These are phyloP conservation scores for Cladophialophora bantiana DNA, from an alignment of 2,329 filamentous ascomycete genomes.

Conservation along the genomic window DNA sequence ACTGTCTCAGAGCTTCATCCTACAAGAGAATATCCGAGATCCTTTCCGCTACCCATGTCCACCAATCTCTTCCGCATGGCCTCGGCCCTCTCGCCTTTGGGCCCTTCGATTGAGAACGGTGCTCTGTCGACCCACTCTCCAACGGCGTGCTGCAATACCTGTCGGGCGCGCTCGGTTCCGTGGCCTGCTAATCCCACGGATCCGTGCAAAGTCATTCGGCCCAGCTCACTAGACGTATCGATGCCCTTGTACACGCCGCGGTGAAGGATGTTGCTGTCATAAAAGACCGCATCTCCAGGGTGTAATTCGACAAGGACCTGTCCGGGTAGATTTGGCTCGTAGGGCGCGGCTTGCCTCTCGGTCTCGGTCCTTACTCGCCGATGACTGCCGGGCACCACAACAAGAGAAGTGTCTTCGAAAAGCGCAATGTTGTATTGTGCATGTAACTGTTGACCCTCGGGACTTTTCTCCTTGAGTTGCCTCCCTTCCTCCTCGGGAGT, in stretches of 20 bases:
- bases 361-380: constrained; percentile 70
- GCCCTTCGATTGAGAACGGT: constrained; percentile 48
- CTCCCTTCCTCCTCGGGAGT: constrained; percentile 70
- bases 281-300: constrained; percentile 83
- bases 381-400: constrained; percentile 82
- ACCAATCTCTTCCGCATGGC: constrained; percentile 54
- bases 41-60: constrained; percentile 55
- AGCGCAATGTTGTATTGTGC: constrained; percentile 89
- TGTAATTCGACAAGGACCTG: constrained; percentile 71
- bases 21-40: constrained; percentile 53
- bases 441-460: constrained; percentile 66
- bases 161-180: constrained; percentile 51
- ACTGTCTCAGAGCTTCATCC: constrained; percentile 41
- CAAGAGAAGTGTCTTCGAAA: constrained; percentile 73
- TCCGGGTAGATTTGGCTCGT: constrained; percentile 65
- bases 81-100: constrained; percentile 47
- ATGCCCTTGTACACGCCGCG: constrained; percentile 53
- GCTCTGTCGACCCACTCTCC: constrained; percentile 53
- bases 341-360: constrained; percentile 73
- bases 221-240: constrained; percentile 46
- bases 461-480: constrained; percentile 61
- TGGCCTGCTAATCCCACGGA: constrained; percentile 51
- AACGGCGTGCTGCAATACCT: constrained; percentile 56
- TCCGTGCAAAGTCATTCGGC: constrained; percentile 53
- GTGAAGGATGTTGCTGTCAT: constrained; percentile 84